A percentile compares a stretch with the other conserved stretches of the same genome.
Conservation (phyloP, 2,329 filamentous ascomycete genomes). For the Hypoxylon sp. region DNA sequence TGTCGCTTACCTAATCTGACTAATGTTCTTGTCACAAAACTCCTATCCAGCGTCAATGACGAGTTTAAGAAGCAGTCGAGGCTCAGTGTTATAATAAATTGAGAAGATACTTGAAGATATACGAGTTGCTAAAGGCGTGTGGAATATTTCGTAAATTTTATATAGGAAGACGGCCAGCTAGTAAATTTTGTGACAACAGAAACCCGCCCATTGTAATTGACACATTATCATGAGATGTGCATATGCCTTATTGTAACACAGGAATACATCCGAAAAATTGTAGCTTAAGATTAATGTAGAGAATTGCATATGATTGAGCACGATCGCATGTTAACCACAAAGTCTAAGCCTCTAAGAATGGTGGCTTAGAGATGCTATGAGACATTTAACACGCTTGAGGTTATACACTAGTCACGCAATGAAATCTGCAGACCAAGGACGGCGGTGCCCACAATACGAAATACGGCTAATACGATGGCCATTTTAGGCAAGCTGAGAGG, state of each 20-base stretch:
- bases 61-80: no score
- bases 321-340: background rate
- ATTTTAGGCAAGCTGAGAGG: conserved; percentile 28
- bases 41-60: no score
- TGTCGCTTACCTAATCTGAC: background rate
- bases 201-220: no score
- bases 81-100: no score
- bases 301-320: background rate
- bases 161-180: no score
- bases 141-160: no score
- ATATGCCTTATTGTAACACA: no score
- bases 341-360: background rate
- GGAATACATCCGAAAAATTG: background rate
- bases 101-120: no score
- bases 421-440: background rate
- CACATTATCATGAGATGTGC: no score
- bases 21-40: background rate
- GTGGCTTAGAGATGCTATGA: background rate
- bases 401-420: background rate
- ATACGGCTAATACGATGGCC: conserved; percentile 32
- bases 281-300: background rate
- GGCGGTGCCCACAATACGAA: conserved; percentile 12
- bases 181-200: no score
- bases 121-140: no score
- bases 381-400: background rate